Conservation (phyloP, 1,284 basidiomycete species). For the Marasmius fiardii region DNA sequence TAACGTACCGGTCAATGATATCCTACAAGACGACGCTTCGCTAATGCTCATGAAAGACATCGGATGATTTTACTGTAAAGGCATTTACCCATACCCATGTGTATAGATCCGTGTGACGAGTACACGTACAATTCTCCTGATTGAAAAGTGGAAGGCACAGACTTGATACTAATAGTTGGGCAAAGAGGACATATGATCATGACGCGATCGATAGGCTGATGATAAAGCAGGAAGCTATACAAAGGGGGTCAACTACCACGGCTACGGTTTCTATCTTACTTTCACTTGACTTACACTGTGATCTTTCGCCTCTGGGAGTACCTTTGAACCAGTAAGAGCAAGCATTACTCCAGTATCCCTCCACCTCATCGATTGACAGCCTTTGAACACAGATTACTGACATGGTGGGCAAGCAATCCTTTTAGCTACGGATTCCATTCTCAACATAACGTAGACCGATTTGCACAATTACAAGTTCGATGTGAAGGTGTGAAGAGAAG, state of each 20-base stretch:
- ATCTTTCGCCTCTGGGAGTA: neutral
- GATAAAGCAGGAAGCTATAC: conserved; percentile 6
- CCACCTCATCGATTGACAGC: neutral
- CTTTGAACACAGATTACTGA: neutral
- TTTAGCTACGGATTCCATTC: too few relatives aligned
- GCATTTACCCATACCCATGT: neutral
- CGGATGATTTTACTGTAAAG: too few relatives aligned
- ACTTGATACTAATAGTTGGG: neutral
- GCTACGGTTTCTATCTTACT: neutral
- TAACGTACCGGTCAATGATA: neutral
- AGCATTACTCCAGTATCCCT: too few relatives aligned
- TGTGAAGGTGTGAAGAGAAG: conserved; percentile 42
- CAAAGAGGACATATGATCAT: neutral
- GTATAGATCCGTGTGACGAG: too few relatives aligned
- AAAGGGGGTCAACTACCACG: neutral
- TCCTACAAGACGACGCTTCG: too few relatives aligned
- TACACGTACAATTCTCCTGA: too few relatives aligned
- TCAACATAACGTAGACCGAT: conserved; percentile 22
- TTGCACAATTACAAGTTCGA: conserved; percentile 54
- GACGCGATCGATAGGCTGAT: conserved; percentile 3
- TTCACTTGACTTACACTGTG: neutral
- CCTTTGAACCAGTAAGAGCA: neutral
- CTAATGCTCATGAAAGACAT: too few relatives aligned
- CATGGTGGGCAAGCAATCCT: neutral
- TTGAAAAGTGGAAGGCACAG: too few relatives aligned